Percentiles rank a stretch among this genome's conserved stretches.
phyloP scores from a whole-genome alignment of 2,329 filamentous ascomycete species.

The Penicillium italicum region DNA sequence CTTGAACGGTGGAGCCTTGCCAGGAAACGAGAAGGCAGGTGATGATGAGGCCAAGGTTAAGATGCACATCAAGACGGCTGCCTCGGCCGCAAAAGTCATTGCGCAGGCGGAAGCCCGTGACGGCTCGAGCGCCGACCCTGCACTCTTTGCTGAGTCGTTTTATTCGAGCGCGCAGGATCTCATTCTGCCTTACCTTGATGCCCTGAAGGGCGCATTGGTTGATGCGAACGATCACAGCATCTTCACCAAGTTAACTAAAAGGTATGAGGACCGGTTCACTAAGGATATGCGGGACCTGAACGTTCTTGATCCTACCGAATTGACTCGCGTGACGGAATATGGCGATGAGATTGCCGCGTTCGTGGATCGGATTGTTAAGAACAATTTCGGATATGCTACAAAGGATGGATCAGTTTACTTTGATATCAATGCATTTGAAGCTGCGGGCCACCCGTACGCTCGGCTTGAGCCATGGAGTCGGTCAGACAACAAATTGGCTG shows the following conservation, averaged over 20 bases:
- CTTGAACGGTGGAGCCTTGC: conserved; percentile 53
- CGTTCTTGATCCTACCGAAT: conserved; percentile 72
- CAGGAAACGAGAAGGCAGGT: conserved; percentile 55
- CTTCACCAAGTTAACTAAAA: conserved; percentile 80
- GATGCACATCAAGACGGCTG: conserved; percentile 72
- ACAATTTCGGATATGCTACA: conserved; percentile 76
- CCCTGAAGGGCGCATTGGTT: conserved; percentile 54
- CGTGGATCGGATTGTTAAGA: conserved; percentile 75
- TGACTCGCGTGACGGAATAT: conserved; percentile 91
- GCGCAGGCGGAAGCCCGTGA: conserved; percentile 29
- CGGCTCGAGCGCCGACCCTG: conserved; percentile 21
- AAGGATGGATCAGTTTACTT: conserved; percentile 88
- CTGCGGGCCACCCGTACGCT: conserved; percentile 78
- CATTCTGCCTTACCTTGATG: conserved; percentile 77
- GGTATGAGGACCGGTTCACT: conserved; percentile 83
- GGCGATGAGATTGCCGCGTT: conserved; percentile 82
- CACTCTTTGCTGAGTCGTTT: conserved; percentile 45
- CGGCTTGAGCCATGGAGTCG: conserved; percentile 79
- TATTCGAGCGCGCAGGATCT: conserved; percentile 62
- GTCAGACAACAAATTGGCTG: conserved; percentile 76
- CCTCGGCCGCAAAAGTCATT: conserved; percentile 53
- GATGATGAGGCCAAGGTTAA: conserved; percentile 84
- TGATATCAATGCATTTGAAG: conserved; percentile 82
- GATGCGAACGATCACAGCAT: conserved; percentile 65
- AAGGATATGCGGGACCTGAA: conserved; percentile 85